These are phyloP conservation scores for Claviceps purpurea DNA, from an alignment of 2,329 filamentous ascomycete species.

Conservation along the genomic window DNA sequence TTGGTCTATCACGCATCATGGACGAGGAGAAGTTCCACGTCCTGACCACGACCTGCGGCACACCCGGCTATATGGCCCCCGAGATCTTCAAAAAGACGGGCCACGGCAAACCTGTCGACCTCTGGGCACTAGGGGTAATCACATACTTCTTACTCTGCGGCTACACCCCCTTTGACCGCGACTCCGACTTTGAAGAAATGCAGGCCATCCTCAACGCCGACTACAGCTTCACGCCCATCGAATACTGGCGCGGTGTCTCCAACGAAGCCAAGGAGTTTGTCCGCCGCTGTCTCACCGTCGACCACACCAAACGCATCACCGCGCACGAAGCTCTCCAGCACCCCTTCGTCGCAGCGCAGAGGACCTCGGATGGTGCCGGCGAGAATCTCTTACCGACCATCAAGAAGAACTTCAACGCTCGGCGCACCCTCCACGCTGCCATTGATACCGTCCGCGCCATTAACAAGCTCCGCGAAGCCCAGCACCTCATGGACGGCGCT, in stretches of 20 bases:
- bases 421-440: conserved; percentile 53
- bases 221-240: conserved; percentile 85
- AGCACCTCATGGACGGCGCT: conserved; percentile 44
- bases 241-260: conserved; percentile 95
- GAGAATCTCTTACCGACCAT: conserved; percentile 54
- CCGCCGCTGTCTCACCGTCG: conserved; percentile 78
- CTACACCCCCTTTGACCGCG: conserved; percentile 95
- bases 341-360: conserved; percentile 46
- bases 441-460: conserved; percentile 60
- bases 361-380: conserved; percentile 32
- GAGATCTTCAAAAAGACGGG: conserved; percentile 99
- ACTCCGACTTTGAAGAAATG: conserved; percentile 98
- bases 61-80: conserved; percentile 96
- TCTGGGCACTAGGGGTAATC: conserved; percentile 97
- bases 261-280: conserved; percentile 83
- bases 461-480: conserved; percentile 55
- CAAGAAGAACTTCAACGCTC: conserved; percentile 63
- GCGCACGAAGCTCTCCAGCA: conserved; percentile 65
- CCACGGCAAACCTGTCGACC: conserved; percentile 93
- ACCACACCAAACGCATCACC: conserved; percentile 77
- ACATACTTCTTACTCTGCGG: conserved; percentile 97
- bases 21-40: conserved; percentile 98
- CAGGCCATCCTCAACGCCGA: conserved; percentile 94
- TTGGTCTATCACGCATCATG: conserved; percentile 93
- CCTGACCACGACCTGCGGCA: conserved; percentile 92